Evolutionary conservation across 768 basidiomycete genomes (phyloP).

Genomic region (Filobasidium floriforme): DNA sequence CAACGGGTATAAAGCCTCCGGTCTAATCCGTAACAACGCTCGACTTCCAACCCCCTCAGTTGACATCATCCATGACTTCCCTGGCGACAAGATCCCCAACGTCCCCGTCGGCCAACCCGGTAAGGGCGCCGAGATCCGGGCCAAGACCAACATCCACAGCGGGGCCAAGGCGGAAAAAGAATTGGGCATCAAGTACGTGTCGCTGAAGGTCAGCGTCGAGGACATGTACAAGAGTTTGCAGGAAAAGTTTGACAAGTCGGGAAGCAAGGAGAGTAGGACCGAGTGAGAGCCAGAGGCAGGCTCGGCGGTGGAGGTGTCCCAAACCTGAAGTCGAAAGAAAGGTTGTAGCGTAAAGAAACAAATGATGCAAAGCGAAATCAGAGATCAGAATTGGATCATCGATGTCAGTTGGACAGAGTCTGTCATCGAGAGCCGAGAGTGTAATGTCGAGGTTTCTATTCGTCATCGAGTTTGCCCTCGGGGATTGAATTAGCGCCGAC

Average conservation of each 20-base stretch:
- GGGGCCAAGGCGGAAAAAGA: constrained; percentile 34
- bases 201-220: constrained; percentile 25
- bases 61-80: constrained; percentile 31
- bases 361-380: no score
- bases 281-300: not conserved
- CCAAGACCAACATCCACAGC: constrained; percentile 27
- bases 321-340: no score
- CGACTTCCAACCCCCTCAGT: constrained; percentile 1
- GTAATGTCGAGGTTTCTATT: no score
- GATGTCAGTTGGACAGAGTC: no score
- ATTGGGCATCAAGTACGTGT: constrained; percentile 33
- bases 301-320: no score
- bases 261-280: constrained; percentile 7
- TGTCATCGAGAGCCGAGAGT: no score
- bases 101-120: constrained; percentile 32
- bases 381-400: no score
- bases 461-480: no score
- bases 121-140: constrained; percentile 21
- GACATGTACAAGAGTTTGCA: constrained; percentile 36
- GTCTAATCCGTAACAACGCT: no score
- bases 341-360: no score
- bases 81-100: constrained; percentile 25
- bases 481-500: no score
- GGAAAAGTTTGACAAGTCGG: constrained; percentile 26
- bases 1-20: no score